Evolutionary conservation across 257 asterid genomes (phyloP).

Genomic region (Jaltomata sinuosa): DNA sequence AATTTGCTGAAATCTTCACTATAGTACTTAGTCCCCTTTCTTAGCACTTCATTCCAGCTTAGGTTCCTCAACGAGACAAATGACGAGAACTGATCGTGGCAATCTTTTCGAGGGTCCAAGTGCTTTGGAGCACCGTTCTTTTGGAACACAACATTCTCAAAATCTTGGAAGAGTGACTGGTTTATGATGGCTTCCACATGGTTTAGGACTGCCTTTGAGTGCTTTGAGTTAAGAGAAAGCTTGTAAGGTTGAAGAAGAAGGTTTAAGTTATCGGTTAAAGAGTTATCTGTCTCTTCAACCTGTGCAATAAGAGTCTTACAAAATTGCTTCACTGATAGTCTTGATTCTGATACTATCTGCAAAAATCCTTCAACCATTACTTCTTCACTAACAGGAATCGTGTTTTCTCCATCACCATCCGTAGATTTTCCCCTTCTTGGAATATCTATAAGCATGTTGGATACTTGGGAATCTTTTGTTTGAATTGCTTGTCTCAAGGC

Average conservation of each 20-base stretch:
- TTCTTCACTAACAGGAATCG: slow-evolving; percentile 58
- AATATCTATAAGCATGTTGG: slow-evolving; percentile 26
- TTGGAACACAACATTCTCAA: slow-evolving; percentile 70
- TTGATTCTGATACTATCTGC: slow-evolving; percentile 81
- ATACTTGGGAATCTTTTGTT: slow-evolving; percentile 14
- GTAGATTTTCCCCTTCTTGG: slow-evolving; percentile 11
- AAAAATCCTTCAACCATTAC: slow-evolving; percentile 77
- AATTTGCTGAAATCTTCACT: slow-evolving; percentile 85
- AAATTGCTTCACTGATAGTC: slow-evolving; percentile 74
- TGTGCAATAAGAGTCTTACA: slow-evolving; percentile 58
- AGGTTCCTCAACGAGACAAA: slow-evolving; percentile 66
- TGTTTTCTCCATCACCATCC: slow-evolving; percentile 30
- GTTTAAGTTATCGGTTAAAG: slow-evolving; percentile 45
- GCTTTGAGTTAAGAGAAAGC: slow-evolving; percentile 43
- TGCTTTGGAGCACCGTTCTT: slow-evolving; percentile 57
- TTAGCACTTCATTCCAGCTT: slow-evolving; percentile 82
- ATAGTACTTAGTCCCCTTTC: slow-evolving; percentile 81
- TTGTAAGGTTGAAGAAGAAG: slow-evolving; percentile 56
- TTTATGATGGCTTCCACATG: slow-evolving; percentile 77
- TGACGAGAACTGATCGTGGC: slow-evolving; percentile 55
- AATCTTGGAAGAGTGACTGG: slow-evolving; percentile 74
- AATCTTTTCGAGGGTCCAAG: slow-evolving; percentile 54
- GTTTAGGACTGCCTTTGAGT: slow-evolving; percentile 44
- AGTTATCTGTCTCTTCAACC: slow-evolving; percentile 36
- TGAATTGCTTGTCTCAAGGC: slow-evolving; percentile 47